Evolutionary conservation across 1,284 basidiomycete genomes (phyloP).

Genomic region (Anthracocystis setariae): DNA sequence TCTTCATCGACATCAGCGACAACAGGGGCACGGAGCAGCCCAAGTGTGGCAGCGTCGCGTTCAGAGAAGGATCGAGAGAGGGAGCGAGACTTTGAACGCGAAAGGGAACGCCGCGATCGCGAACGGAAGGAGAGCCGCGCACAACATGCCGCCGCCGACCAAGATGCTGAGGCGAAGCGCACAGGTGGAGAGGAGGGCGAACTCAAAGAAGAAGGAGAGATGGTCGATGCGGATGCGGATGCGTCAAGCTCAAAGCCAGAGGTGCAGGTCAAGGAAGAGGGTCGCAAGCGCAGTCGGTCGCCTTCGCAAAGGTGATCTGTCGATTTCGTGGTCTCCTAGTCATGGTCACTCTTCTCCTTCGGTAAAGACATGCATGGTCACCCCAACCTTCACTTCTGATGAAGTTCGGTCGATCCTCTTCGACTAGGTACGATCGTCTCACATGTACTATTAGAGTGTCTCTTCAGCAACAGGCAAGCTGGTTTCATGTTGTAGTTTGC

Average conservation of each 20-base stretch:
- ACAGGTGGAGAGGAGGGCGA: slow-evolving; percentile 32
- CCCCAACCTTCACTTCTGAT: too few relatives aligned
- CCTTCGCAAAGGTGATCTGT: slow-evolving; percentile 14
- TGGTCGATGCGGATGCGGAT: slow-evolving; percentile 15
- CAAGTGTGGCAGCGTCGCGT: slow-evolving; percentile 5
- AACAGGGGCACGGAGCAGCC: slow-evolving; percentile 9
- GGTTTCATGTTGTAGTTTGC: background rate
- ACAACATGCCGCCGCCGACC: slow-evolving; percentile 24
- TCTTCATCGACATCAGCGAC: background rate
- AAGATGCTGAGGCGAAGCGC: slow-evolving; percentile 13
- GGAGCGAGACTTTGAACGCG: slow-evolving; percentile 45
- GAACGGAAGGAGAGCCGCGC: slow-evolving; percentile 48
- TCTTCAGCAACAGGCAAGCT: slow-evolving; percentile 1
- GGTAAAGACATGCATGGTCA: too few relatives aligned
- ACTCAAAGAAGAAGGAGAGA: slow-evolving; percentile 35
- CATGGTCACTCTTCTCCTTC: background rate
- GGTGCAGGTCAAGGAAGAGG: slow-evolving; percentile 31
- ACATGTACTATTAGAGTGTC: slow-evolving; percentile 2
- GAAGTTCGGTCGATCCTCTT: too few relatives aligned
- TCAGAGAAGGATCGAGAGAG: slow-evolving; percentile 43
- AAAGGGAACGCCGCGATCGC: slow-evolving; percentile 43
- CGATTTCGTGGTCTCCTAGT: background rate
- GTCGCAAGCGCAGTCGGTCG: slow-evolving; percentile 47
- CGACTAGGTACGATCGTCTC: background rate
- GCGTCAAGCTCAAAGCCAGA: slow-evolving; percentile 9